Percentiles rank a stretch among this genome's conserved stretches.
Evolutionary conservation across 495 filamentous ascomycete genomes (phyloP).

Genomic region (Annulohypoxylon stygium): DNA sequence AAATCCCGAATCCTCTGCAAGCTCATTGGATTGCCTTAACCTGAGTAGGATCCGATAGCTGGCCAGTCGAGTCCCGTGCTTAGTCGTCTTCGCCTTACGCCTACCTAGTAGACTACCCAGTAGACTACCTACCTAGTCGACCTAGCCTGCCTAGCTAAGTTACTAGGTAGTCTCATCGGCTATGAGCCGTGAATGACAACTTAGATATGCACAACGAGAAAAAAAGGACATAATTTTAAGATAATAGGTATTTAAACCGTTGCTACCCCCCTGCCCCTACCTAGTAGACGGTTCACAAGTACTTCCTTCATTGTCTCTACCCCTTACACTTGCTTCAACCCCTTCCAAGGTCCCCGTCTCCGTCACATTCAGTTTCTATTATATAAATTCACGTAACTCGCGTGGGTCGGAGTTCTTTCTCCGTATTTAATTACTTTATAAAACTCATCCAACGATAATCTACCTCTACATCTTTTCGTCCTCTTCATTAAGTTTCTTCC

Average conservation of each 20-base stretch:
- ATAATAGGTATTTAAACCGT: conserved; percentile 35
- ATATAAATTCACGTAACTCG: conserved; percentile 21
- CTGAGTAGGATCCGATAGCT: conserved; percentile 36
- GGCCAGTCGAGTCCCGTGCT: conserved; percentile 36
- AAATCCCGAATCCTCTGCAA: conserved; percentile 23
- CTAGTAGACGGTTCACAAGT: conserved; percentile 21
- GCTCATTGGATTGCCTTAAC: conserved; percentile 33
- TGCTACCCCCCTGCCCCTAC: conserved; percentile 16
- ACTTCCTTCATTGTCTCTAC: conserved; percentile 15
- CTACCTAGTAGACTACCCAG: neutral
- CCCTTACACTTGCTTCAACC: conserved; percentile 20
- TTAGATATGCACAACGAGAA: conserved; percentile 9
- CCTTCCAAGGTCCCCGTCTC: neutral
- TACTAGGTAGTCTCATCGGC: conserved; percentile 23
- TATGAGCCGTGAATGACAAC: conserved; percentile 24
- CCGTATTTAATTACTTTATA: conserved; percentile 1
- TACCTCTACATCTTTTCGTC: neutral
- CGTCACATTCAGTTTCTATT: neutral
- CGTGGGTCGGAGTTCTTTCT: conserved; percentile 10
- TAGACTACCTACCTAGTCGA: neutral
- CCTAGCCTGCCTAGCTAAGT: neutral
- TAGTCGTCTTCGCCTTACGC: conserved; percentile 36
- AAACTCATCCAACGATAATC: neutral
- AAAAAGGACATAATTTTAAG: conserved; percentile 1
- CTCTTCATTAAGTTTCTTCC: neutral